Conservation (phyloP, 495 filamentous ascomycete genomes). For the Neurospora hispaniola region DNA sequence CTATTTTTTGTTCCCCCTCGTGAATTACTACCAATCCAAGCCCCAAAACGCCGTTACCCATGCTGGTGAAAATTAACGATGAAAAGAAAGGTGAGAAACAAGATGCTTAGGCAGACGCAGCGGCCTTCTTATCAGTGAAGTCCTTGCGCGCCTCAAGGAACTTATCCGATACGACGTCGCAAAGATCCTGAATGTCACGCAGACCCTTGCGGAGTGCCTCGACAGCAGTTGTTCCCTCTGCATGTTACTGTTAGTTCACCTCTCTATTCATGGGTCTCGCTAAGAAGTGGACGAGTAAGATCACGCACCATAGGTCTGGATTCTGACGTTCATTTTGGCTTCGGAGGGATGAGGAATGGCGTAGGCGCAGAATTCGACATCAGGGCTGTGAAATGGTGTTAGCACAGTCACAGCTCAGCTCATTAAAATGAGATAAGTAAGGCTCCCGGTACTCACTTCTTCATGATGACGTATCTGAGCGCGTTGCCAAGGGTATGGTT, state of each 20-base stretch:
- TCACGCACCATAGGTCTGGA: conserved; percentile 83
- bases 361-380: conserved; percentile 96
- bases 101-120: not conserved
- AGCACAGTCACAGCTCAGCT: not conserved
- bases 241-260: not conserved
- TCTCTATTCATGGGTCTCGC: not conserved
- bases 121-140: conserved; percentile 35
- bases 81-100: not conserved
- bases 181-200: conserved; percentile 75
- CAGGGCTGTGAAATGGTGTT: conserved; percentile 48
- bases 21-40: conserved; percentile 4
- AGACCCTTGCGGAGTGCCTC: conserved; percentile 86
- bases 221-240: conserved; percentile 69
- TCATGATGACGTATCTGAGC: conserved; percentile 91
- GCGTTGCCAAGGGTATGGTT: conserved; percentile 95
- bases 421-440: not conserved
- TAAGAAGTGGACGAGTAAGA: not conserved
- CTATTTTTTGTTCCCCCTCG: not conserved
- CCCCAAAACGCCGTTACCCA: conserved; percentile 18
- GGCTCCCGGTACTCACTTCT: conserved; percentile 53
- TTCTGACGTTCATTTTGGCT: conserved; percentile 88
- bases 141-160: conserved; percentile 58
- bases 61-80: not conserved
- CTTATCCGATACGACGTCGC: conserved; percentile 81
- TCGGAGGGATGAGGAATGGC: conserved; percentile 97